phyloP scores from a whole-genome alignment of 2,329 filamentous ascomycete genomes.

The Tricladium varicosporioides region DNA sequence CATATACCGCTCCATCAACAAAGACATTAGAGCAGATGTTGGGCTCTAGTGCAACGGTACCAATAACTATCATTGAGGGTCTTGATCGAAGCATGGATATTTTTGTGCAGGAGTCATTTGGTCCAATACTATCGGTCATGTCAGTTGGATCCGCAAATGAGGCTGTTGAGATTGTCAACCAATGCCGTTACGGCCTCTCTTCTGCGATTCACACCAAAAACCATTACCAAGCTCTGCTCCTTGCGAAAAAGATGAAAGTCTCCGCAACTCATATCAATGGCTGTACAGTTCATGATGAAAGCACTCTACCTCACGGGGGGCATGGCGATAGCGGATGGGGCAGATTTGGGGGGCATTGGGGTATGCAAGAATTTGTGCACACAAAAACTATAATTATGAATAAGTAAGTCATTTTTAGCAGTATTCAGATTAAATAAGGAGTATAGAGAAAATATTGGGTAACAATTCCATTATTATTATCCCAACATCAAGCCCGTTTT shows the following conservation, averaged over 20 bases:
- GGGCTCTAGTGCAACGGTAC: not conserved
- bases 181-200: conserved; percentile 23
- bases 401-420: not conserved
- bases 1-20: not conserved
- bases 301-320: conserved; percentile 25
- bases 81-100: conserved; percentile 20
- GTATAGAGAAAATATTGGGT: too few relatives aligned
- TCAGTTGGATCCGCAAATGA: conserved; percentile 13
- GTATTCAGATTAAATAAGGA: not conserved
- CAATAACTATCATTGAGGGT: conserved; percentile 17
- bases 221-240: conserved; percentile 4
- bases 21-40: not conserved
- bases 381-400: conserved; percentile 45
- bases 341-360: conserved; percentile 31
- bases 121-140: conserved; percentile 19
- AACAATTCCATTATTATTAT: too few relatives aligned
- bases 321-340: conserved; percentile 26
- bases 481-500: too few relatives aligned
- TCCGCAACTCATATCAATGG: conserved; percentile 26
- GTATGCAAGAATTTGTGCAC: conserved; percentile 57
- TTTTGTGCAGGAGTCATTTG: conserved; percentile 21
- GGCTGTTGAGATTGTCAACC: conserved; percentile 18
- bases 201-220: conserved; percentile 17
- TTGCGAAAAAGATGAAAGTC: conserved; percentile 14
- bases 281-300: conserved; percentile 25